phyloP scores from a whole-genome alignment of 176 grass and related monocot species.

The Triticum aestivum region DNA sequence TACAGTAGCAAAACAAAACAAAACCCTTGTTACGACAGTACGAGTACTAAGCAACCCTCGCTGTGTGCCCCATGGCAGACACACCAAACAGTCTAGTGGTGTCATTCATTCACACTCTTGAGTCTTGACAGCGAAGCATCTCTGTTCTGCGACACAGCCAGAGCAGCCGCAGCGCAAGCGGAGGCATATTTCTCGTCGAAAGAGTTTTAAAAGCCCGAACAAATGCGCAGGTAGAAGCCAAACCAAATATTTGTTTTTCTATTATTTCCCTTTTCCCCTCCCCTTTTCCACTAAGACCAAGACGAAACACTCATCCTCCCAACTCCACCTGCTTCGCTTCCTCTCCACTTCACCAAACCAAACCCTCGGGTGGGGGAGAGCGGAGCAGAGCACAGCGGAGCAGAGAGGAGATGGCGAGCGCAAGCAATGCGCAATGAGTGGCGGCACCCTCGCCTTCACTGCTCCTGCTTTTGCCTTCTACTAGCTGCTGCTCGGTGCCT shows the following conservation, averaged over 20 bases:
- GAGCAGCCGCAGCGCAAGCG: not conserved
- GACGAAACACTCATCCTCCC: not conserved
- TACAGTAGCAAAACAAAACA: too few species aligned
- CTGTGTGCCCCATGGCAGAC: too few species aligned
- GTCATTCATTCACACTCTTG: too few species aligned
- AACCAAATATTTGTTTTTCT: conserved; percentile 55
- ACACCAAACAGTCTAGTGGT: too few species aligned
- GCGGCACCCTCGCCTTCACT: conserved; percentile 18
- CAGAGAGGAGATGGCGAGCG: conserved; percentile 29
- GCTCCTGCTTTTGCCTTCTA: not conserved
- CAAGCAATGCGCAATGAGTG: conserved; percentile 47
- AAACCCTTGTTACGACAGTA: too few species aligned
- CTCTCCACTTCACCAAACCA: conserved; percentile 40
- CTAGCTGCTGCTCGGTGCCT: not conserved
- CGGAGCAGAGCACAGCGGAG: not conserved
- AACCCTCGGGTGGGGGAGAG: conserved; percentile 33
- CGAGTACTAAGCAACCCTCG: too few species aligned
- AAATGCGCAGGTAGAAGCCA: conserved; percentile 28
- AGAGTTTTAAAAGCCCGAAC: conserved; percentile 2
- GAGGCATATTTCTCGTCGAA: conserved; percentile 4
- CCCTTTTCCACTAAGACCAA: not conserved
- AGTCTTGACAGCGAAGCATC: conserved; percentile 27
- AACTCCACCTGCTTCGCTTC: conserved; percentile 40
- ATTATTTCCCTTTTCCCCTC: conserved; percentile 3
- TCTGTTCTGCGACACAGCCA: not conserved